A percentile compares a stretch with the other conserved stretches of the same genome.
Evolutionary conservation across 2,329 filamentous ascomycete genomes (phyloP).

Genomic region (Talaromyces sp.): DNA sequence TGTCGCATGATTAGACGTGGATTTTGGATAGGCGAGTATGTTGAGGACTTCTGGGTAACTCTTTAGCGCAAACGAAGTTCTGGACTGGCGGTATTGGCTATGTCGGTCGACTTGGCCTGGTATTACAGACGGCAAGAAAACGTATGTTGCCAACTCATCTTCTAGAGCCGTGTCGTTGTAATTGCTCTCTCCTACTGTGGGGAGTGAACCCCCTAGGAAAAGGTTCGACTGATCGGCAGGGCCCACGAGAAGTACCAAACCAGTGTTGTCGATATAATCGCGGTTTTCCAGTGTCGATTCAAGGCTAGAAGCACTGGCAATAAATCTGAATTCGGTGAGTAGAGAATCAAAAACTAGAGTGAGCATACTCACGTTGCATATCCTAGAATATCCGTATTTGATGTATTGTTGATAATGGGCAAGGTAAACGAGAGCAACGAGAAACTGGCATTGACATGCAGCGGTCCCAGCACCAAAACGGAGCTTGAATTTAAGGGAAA

Average conservation of each 20-base stretch:
- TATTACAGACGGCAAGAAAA: slow-evolving; percentile 1
- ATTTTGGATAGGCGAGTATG: slow-evolving; percentile 53
- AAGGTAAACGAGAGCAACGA: slow-evolving; percentile 77
- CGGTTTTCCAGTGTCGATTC: slow-evolving; percentile 41
- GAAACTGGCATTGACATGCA: slow-evolving; percentile 66
- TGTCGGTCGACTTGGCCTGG: slow-evolving; percentile 5
- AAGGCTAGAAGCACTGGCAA: slow-evolving; percentile 41
- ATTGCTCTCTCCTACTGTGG: background rate
- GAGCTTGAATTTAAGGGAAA: slow-evolving; percentile 40
- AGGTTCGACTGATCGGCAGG: slow-evolving; percentile 1
- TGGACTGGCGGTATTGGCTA: slow-evolving; percentile 18
- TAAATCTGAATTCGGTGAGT: slow-evolving; percentile 54
- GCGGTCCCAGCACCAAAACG: slow-evolving; percentile 71
- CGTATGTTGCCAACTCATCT: slow-evolving; percentile 5
- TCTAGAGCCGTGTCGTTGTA: background rate
- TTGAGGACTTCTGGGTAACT: slow-evolving; percentile 60
- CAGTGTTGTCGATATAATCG: slow-evolving; percentile 4
- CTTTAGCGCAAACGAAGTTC: slow-evolving; percentile 54
- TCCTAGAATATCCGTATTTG: slow-evolving; percentile 62
- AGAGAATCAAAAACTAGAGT: slow-evolving; percentile 44
- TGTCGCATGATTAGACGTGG: slow-evolving; percentile 61
- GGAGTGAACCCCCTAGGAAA: background rate
- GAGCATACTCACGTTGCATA: slow-evolving; percentile 72
- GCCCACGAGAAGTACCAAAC: slow-evolving; percentile 4
- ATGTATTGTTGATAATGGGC: slow-evolving; percentile 67